These are phyloP conservation scores for Delonix regia DNA, from an alignment of 306 rosid species.

Conservation along the genomic window DNA sequence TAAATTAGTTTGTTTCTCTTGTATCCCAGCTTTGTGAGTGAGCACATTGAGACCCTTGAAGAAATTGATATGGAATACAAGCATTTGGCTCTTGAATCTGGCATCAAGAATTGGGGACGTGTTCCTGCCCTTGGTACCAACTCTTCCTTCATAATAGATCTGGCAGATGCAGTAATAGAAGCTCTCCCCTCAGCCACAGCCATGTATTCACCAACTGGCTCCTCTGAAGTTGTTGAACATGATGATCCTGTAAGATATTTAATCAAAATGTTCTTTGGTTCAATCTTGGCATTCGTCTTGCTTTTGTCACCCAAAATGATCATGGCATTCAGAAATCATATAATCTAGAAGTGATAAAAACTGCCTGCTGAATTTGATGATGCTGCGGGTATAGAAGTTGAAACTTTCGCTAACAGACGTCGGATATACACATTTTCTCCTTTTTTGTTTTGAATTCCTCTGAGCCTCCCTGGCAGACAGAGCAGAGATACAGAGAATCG, in stretches of 20 bases:
- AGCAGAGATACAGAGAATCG: constrained; percentile 18
- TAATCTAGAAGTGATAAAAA: constrained; percentile 38
- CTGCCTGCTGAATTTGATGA: constrained; percentile 11
- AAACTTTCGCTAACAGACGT: constrained; percentile 18
- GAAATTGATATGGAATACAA: constrained; percentile 98
- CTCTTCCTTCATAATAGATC: constrained; percentile 81
- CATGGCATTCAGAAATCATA: constrained; percentile 57
- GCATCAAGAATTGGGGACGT: constrained; percentile 92
- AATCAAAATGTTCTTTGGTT: constrained; percentile 76
- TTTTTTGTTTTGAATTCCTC: neutral
- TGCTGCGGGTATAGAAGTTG: constrained; percentile 6
- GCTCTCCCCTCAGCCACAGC: constrained; percentile 91
- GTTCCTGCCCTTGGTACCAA: constrained; percentile 94
- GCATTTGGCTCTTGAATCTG: constrained; percentile 91
- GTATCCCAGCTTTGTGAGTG: constrained; percentile 87
- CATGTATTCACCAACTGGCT: constrained; percentile 48
- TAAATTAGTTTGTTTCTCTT: constrained; percentile 6
- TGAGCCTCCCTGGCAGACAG: constrained; percentile 13
- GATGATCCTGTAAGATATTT: constrained; percentile 54
- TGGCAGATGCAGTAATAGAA: constrained; percentile 92
- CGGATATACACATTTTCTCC: constrained; percentile 18
- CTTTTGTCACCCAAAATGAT: constrained; percentile 77
- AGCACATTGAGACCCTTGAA: constrained; percentile 98
- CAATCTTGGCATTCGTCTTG: constrained; percentile 70
- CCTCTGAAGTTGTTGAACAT: constrained; percentile 52